Percentiles rank a stretch among this genome's conserved stretches.
Evolutionary conservation across 164 flowering plant species (phyloP).

Genomic region (Liriodendron chinense): DNA sequence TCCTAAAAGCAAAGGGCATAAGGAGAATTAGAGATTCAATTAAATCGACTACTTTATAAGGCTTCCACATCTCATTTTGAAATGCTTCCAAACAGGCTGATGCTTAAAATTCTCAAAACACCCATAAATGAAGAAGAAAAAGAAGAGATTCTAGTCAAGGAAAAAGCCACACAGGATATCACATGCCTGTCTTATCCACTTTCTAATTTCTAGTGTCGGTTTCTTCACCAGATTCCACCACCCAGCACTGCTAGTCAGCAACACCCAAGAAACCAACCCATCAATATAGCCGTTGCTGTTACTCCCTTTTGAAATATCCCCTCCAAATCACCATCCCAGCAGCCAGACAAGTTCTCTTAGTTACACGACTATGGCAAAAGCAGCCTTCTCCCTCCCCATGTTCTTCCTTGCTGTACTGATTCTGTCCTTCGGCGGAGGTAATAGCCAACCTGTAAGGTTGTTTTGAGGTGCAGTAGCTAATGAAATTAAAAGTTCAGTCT

Average conservation of each 20-base stretch:
- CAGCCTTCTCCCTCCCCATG: conserved; percentile 18
- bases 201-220: neutral
- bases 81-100: neutral
- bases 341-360: neutral
- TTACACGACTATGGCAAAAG: conserved; percentile 19
- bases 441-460: neutral
- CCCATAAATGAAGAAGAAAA: neutral
- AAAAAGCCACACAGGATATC: neutral
- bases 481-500: neutral
- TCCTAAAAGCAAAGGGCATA: too few species aligned
- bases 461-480: neutral
- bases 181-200: neutral
- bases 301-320: neutral
- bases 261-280: neutral
- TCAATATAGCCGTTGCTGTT: neutral
- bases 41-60: neutral
- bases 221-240: neutral
- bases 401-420: conserved; percentile 5
- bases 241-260: neutral
- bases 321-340: neutral
- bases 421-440: conserved; percentile 38
- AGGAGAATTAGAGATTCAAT: too few species aligned
- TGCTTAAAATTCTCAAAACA: neutral
- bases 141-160: neutral
- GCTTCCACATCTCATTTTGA: neutral